These are phyloP conservation scores for Ganoderma sp. DNA, from an alignment of 1,284 basidiomycete genomes.

Conservation along the genomic window DNA sequence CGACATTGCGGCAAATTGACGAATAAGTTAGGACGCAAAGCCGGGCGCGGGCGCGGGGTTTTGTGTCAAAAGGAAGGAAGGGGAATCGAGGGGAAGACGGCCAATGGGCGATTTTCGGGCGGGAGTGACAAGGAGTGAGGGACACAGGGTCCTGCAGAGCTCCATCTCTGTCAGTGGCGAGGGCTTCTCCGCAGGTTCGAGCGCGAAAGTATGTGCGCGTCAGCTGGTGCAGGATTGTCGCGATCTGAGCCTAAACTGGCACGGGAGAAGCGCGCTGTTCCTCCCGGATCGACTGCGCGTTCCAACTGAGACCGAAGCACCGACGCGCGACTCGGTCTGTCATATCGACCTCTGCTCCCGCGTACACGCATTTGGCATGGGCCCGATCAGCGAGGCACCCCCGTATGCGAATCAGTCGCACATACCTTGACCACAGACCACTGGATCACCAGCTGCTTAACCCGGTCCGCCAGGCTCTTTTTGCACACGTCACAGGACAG, in stretches of 20 bases:
- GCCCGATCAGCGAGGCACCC: neutral
- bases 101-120: neutral
- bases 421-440: slow-evolving; percentile 79
- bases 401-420: neutral
- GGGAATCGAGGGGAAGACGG: neutral
- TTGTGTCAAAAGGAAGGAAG: neutral
- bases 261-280: neutral
- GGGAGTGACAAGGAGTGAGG: neutral
- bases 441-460: slow-evolving; percentile 70
- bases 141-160: neutral
- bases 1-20: slow-evolving; percentile 2
- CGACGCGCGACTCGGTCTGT: neutral
- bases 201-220: neutral
- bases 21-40: slow-evolving; percentile 4
- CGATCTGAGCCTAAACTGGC: neutral
- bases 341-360: slow-evolving; percentile 21
- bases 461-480: slow-evolving; percentile 62
- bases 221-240: neutral
- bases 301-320: neutral
- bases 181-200: neutral
- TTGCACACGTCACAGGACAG: slow-evolving; percentile 58
- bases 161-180: neutral
- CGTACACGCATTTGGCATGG: neutral
- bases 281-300: neutral
- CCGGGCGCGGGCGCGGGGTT: neutral